Evolutionary conservation across 495 filamentous ascomycete species (phyloP), one percentile per base, ranked within the genome.

Genomic region (Podospora pseudoanserina): DNA sequence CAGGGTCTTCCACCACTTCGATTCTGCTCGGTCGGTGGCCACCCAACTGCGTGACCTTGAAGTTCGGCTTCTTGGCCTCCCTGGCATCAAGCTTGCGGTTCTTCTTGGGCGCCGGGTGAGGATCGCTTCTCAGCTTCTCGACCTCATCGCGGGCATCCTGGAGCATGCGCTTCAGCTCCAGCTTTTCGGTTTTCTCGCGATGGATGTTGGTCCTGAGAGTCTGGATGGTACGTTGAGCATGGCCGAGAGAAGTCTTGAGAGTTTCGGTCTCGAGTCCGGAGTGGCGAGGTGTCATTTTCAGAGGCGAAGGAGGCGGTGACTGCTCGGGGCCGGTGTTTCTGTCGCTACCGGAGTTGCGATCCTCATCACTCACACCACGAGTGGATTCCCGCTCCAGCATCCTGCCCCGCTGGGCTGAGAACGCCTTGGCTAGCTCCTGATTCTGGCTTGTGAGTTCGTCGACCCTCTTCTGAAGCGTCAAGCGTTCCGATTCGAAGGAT

Each of bases 121-220:
- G 79, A 26, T 93, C 91, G 61, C 77, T 84, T 65, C 93, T 87
- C 34, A 89, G 79, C 69, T 86, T 84, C 79, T 98, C 95, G 27
- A 99, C 79, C 72, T 99, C 96, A 77, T 99, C 95, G 30, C 95
- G 88, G 49, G 93, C 90, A 70, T 99, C 95, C 81, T 97, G 96
- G 34, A 99, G 85, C 88, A 99, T 92, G 65, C 96, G 91, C 78
- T 91, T 94, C 60, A 97, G 84, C 76, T 99, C 95, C 26, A 97
- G 86, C 82, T 97, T 99, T 77, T 99, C 95, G 0, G 94, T 96
- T 85, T 97, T 99, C 79, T 99, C 95, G 28, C 95, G 90, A 76
- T 97, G 93, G 63, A 98, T 91, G 71, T 93, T 97, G 77, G 88
- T 91, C 80, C 96, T 93, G 44, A 98, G 84, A 67, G 92, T 94